Percentiles rank a stretch among this genome's conserved stretches.
Conservation (phyloP, 2,329 filamentous ascomycete genomes). For the Emmonsia crescens region DNA sequence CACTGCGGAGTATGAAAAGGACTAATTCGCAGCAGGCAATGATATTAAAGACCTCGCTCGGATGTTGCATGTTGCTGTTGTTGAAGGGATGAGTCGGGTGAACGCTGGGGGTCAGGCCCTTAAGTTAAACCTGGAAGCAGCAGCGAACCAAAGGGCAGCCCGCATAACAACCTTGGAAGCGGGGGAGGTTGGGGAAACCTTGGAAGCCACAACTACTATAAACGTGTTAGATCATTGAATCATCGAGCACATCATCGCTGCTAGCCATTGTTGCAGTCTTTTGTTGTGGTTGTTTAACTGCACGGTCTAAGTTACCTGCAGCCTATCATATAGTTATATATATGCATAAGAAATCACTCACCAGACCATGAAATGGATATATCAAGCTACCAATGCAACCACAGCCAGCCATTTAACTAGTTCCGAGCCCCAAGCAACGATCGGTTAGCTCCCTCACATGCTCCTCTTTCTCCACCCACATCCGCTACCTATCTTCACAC, state of each 20-base stretch:
- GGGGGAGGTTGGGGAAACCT: neutral
- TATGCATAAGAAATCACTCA: neutral
- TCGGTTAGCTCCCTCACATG: conserved; percentile 14
- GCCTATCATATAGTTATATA: neutral
- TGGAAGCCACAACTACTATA: neutral
- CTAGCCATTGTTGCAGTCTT: neutral
- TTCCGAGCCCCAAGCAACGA: neutral
- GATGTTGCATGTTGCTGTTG: neutral
- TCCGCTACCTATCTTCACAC: no score
- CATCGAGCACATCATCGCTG: neutral
- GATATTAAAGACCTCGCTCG: neutral
- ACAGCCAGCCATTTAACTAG: no score
- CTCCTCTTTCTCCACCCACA: conserved; percentile 38
- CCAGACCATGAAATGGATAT: neutral
- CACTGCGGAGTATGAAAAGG: no score
- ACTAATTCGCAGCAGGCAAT: neutral
- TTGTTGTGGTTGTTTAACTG: neutral
- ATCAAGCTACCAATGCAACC: neutral
- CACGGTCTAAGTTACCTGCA: neutral
- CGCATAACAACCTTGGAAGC: neutral
- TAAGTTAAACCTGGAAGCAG: neutral
- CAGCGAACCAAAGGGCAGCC: neutral
- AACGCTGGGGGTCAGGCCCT: neutral
- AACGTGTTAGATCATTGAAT: neutral
- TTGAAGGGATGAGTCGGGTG: neutral